Conservation (phyloP, 2,329 filamentous ascomycete genomes). For the Sclerotinia borealis region DNA sequence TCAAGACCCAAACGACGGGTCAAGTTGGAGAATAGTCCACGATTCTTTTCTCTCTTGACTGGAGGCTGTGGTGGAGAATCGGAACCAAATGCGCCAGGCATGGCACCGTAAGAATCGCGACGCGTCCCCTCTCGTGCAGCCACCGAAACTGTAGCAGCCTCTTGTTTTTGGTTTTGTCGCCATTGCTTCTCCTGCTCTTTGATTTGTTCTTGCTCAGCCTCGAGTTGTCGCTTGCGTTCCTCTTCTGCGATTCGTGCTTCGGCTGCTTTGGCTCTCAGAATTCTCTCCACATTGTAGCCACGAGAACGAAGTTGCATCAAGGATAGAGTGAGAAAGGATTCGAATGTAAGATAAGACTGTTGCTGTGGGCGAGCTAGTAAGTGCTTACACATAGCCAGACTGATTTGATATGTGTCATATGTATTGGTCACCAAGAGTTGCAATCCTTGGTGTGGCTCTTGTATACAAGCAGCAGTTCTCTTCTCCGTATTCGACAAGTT, state of each 20-base stretch:
- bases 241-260: conserved; percentile 85
- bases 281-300: conserved; percentile 95
- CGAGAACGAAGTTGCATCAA: conserved; percentile 75
- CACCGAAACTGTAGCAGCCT: conserved; percentile 14
- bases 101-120: conserved; percentile 40
- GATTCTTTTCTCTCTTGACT: conserved; percentile 38
- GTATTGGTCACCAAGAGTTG: conserved; percentile 66
- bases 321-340: conserved; percentile 82
- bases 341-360: conserved; percentile 83
- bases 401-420: conserved; percentile 87
- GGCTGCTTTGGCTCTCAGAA: conserved; percentile 78
- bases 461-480: conserved; percentile 64
- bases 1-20: conserved; percentile 65
- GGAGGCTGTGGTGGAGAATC: conserved; percentile 49
- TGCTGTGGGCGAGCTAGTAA: conserved; percentile 78
- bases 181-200: conserved; percentile 50
- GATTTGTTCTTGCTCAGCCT: conserved; percentile 64
- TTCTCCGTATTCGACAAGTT: conserved; percentile 66
- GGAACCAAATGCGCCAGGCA: conserved; percentile 67
- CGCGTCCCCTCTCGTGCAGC: conserved; percentile 28
- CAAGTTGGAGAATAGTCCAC: conserved; percentile 60
- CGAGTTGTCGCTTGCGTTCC: conserved; percentile 66
- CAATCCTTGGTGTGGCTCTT: conserved; percentile 48
- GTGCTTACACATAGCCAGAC: conserved; percentile 75
- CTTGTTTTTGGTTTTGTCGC: conserved; percentile 28